Evolutionary conservation across 257 asterid genomes (phyloP).

Genomic region (Solanum chiquidenum): DNA sequence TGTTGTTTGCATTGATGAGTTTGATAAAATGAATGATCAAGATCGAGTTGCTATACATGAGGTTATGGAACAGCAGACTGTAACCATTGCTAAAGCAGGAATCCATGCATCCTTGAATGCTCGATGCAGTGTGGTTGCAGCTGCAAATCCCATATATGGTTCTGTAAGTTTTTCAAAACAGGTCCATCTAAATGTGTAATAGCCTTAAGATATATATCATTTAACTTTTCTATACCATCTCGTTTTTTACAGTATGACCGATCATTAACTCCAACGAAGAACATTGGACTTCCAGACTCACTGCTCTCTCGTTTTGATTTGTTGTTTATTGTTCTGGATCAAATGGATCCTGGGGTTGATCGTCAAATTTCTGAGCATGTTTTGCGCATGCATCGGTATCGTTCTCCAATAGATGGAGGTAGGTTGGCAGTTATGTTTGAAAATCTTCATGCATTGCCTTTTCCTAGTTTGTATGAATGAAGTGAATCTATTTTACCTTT

Average conservation of each 20-base stretch:
- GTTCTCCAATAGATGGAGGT: slow-evolving; percentile 74
- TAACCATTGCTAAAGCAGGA: slow-evolving; percentile 98
- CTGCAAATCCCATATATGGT: slow-evolving; percentile 99
- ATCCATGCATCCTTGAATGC: slow-evolving; percentile 97
- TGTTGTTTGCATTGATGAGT: slow-evolving; percentile 92
- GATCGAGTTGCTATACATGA: slow-evolving; percentile 98
- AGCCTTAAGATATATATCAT: background rate
- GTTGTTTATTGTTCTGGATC: slow-evolving; percentile 93
- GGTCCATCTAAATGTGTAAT: background rate
- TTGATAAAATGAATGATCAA: slow-evolving; percentile 95
- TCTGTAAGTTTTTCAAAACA: slow-evolving; percentile 54
- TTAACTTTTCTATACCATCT: slow-evolving; percentile 1
- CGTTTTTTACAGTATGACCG: slow-evolving; percentile 70
- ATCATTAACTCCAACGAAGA: slow-evolving; percentile 87
- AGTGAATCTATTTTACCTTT: slow-evolving; percentile 5
- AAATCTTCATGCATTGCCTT: background rate
- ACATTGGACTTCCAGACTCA: slow-evolving; percentile 97
- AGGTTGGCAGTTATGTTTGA: slow-evolving; percentile 1
- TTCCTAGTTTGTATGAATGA: background rate
- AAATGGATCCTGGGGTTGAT: slow-evolving; percentile 94
- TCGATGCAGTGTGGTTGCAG: slow-evolving; percentile 96
- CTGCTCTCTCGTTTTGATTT: slow-evolving; percentile 96
- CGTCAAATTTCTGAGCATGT: slow-evolving; percentile 88
- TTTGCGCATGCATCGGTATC: slow-evolving; percentile 78
- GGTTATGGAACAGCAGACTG: slow-evolving; percentile 99